A percentile compares a stretch with the other conserved stretches of the same genome.
These are phyloP conservation scores for Alternaria sp. DNA, from an alignment of 2,329 filamentous ascomycete species.

Conservation along the genomic window DNA sequence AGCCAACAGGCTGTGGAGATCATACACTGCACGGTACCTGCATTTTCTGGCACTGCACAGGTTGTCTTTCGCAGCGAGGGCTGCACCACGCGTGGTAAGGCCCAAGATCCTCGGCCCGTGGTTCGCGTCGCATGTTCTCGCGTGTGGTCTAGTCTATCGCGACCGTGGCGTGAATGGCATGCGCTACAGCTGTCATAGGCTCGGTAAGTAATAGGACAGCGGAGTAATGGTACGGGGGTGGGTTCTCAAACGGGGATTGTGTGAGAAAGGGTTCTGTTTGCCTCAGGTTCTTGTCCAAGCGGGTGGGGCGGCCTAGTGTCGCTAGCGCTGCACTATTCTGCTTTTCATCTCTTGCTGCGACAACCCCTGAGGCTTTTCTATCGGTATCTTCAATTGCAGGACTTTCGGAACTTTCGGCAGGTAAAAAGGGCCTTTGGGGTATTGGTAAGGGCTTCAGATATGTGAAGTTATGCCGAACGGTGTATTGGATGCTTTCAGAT, in stretches of 20 bases:
- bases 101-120: background rate
- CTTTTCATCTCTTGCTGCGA: background rate
- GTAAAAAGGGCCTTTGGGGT: background rate
- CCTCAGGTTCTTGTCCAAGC: background rate
- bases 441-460: background rate
- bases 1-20: background rate
- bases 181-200: constrained; percentile 6
- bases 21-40: background rate
- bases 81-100: background rate
- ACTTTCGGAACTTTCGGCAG: background rate
- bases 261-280: background rate
- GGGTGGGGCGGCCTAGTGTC: background rate
- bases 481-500: background rate
- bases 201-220: background rate
- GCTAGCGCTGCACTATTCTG: background rate
- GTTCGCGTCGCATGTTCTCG: background rate
- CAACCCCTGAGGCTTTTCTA: background rate
- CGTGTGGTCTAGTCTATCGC: background rate
- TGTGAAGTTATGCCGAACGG: background rate
- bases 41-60: background rate
- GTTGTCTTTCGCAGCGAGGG: background rate
- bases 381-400: background rate
- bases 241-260: background rate
- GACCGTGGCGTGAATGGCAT: background rate
- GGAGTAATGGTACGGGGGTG: background rate